Percentiles rank a stretch among this genome's conserved stretches.
These are phyloP conservation scores for Calocybe gambosa DNA, from an alignment of 1,284 basidiomycete genomes.

Conservation along the genomic window DNA sequence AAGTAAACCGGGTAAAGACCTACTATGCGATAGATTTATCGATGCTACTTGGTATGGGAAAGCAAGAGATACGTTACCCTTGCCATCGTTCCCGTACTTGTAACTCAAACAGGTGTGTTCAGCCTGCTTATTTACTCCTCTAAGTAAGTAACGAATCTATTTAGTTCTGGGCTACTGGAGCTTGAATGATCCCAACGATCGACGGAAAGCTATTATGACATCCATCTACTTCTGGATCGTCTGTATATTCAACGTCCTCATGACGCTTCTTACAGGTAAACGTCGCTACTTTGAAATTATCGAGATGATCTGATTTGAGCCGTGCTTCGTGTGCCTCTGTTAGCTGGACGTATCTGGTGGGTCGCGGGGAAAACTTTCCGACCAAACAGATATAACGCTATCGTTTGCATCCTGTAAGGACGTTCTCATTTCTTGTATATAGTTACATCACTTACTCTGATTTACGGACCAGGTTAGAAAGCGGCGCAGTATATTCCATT, in stretches of 20 bases:
- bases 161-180: slow-evolving; percentile 18
- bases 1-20: no score
- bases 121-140: neutral
- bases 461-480: slow-evolving; percentile 9
- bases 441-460: neutral
- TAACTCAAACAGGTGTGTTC: slow-evolving; percentile 19
- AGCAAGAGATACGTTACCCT: slow-evolving; percentile 16
- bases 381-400: slow-evolving; percentile 20
- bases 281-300: neutral
- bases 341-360: slow-evolving; percentile 26
- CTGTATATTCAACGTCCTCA: slow-evolving; percentile 20
- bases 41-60: slow-evolving; percentile 24
- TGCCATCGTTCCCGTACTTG: slow-evolving; percentile 17
- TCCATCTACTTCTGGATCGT: slow-evolving; percentile 21
- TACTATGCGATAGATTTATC: slow-evolving; percentile 17
- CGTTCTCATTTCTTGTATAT: neutral
- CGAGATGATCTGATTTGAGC: neutral
- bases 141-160: neutral
- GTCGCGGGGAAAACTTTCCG: no score
- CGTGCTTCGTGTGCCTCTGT: neutral
- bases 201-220: slow-evolving; percentile 9
- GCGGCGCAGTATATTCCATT: slow-evolving; percentile 14
- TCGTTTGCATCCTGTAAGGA: slow-evolving; percentile 19
- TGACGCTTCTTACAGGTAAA: slow-evolving; percentile 20
- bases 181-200: slow-evolving; percentile 3